Conservation (phyloP, 805 yeast genomes). For the Teunomyces aglyptinius region DNA sequence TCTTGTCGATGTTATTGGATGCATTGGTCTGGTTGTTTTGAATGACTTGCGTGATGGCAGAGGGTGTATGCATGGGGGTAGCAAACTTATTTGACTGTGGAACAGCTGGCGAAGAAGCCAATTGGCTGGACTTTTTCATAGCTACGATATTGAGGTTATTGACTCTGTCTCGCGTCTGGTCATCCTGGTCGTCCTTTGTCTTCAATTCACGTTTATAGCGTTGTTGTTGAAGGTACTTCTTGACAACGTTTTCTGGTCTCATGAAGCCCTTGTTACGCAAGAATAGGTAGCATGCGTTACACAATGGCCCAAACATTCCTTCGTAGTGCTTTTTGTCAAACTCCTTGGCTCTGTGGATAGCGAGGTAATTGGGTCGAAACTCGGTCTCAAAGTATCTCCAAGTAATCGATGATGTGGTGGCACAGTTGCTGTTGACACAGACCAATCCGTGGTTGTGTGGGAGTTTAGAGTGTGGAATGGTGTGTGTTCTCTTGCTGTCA, state of each 20-base stretch:
- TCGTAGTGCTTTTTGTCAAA: conserved; percentile 42
- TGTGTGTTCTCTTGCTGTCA: conserved; percentile 43
- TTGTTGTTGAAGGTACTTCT: conserved; percentile 45
- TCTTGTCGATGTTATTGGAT: conserved; percentile 8
- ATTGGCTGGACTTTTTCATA: conserved; percentile 14
- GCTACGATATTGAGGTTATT: conserved; percentile 15
- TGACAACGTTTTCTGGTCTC: conserved; percentile 47
- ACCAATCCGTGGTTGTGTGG: conserved; percentile 39
- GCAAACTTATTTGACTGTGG: conserved; percentile 29
- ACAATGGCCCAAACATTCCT: conserved; percentile 48
- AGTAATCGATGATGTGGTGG: conserved; percentile 35
- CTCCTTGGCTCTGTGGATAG: conserved; percentile 34
- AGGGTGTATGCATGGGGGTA: conserved; percentile 41
- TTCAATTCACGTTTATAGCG: conserved; percentile 37
- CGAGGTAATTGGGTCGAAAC: conserved; percentile 36
- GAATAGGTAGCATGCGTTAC: conserved; percentile 46
- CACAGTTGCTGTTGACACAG: conserved; percentile 42
- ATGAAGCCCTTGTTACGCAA: conserved; percentile 71
- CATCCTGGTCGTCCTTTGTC: conserved; percentile 22
- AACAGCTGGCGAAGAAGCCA: conserved; percentile 28
- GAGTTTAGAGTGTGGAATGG: conserved; percentile 37
- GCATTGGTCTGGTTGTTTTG: conserved; percentile 18
- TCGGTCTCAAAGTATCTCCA: conserved; percentile 46
- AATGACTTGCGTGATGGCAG: conserved; percentile 37
- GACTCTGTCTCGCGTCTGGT: conserved; percentile 10